Base-by-base conservation (phyloP, 2,329 filamentous ascomycete species). In the Aspergillus glaucus region DNA sequence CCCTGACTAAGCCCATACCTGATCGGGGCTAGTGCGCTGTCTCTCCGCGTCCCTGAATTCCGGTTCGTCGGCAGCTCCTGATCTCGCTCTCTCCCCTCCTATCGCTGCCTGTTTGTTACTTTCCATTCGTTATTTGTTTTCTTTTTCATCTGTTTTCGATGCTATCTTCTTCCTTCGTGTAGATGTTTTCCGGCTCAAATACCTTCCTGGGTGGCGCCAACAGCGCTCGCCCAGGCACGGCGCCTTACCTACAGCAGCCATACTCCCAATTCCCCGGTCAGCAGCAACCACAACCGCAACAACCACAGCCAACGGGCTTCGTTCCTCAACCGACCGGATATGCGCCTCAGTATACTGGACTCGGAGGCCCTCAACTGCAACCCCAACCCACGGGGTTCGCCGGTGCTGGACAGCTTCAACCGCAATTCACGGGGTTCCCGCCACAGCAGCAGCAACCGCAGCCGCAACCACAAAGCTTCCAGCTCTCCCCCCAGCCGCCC, bases 171-270 rank as follows among this genome's bases (percentile, higher is more conserved):
- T 52, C 46, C 45, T 46, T 48, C 56, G 51, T 52, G 57, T 67
- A 72, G 26, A 96, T 96, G 92, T 97, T 88, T 75, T 93, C 89
- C 58, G 88, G 86, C 68, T 87, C 88, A 58, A 94, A 87, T 76
- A 85, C 87, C 56, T 96, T 85, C 71, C 74, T 95, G 63, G 89
- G 89, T 71, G 86, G 84, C 73, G 81, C 79, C 69, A 88, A 85
- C 66, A 86, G 79, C 75, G 81, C 86, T 67, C 86, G 84, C 52
- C 87, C 86, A 44, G 82, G 82, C 47, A 80, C 81, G 56, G 77
- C 77, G 55, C 82, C 70, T 56, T 76, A 72, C 62, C 72, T 75
- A 48, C 75, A 80, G 63, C 82, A 81, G 56, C 61, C 72, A 53
- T 69, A 66, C 55, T 63, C 62, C 47, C 62, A 67, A 62, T 69